Conservation (phyloP, 1,284 basidiomycete genomes). For the Volvariella surrecta region DNA sequence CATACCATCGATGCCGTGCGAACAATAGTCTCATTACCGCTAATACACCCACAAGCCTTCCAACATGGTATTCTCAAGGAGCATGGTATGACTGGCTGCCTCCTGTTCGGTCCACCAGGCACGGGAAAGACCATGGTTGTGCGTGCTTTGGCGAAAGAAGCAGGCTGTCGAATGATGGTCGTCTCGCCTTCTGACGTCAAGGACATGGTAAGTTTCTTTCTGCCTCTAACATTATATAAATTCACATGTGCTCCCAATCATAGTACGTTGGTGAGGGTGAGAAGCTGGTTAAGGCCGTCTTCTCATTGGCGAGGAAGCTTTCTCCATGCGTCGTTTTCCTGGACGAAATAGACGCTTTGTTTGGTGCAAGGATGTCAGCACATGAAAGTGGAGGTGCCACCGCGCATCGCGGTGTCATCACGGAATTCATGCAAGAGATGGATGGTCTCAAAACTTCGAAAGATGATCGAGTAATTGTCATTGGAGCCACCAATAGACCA, state of each 20-base stretch:
- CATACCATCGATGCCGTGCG: slow-evolving; percentile 85
- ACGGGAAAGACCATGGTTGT: slow-evolving; percentile 90
- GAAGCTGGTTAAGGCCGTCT: slow-evolving; percentile 87
- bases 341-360: slow-evolving; percentile 93
- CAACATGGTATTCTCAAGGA: slow-evolving; percentile 86
- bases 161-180: slow-evolving; percentile 82
- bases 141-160: slow-evolving; percentile 86
- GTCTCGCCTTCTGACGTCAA: slow-evolving; percentile 81
- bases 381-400: slow-evolving; percentile 76
- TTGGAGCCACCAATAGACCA: slow-evolving; percentile 90
- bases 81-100: slow-evolving; percentile 81
- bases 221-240: background rate
- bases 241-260: slow-evolving; percentile 12
- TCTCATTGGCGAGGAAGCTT: slow-evolving; percentile 79
- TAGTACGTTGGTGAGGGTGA: slow-evolving; percentile 95
- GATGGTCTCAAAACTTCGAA: slow-evolving; percentile 80
- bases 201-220: slow-evolving; percentile 61
- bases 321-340: slow-evolving; percentile 94
- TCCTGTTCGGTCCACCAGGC: slow-evolving; percentile 87
- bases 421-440: slow-evolving; percentile 99
- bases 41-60: slow-evolving; percentile 88
- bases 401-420: slow-evolving; percentile 80
- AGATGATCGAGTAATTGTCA: slow-evolving; percentile 83
- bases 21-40: slow-evolving; percentile 85
- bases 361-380: slow-evolving; percentile 79